phyloP scores from a whole-genome alignment of 1,139 yeast species.

The Suhomyces ambrosiae region DNA sequence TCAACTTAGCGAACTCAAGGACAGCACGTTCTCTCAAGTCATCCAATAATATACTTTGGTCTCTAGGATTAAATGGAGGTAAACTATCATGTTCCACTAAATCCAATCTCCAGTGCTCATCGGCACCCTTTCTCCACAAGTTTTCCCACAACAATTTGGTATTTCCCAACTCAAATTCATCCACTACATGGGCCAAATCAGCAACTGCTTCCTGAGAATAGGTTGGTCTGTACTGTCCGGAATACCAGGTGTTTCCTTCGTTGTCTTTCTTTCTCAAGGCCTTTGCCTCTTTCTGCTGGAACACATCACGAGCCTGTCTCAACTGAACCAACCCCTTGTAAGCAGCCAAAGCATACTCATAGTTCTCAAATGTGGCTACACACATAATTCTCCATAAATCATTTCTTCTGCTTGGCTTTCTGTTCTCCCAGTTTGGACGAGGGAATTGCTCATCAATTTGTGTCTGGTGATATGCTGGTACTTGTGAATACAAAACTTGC shows the following conservation, averaged over 20 bases:
- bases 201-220: conserved; percentile 92
- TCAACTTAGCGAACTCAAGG: conserved; percentile 32
- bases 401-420: conserved; percentile 74
- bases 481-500: conserved; percentile 86
- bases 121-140: conserved; percentile 83
- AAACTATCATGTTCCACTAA: conserved; percentile 60
- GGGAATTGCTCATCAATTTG: conserved; percentile 73
- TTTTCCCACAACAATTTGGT: conserved; percentile 77
- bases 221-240: conserved; percentile 87
- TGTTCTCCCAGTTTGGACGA: conserved; percentile 87
- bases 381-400: conserved; percentile 94
- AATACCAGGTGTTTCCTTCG: conserved; percentile 82
- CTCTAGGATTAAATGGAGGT: conserved; percentile 65
- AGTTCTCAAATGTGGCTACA: conserved; percentile 68
- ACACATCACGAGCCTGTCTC: conserved; percentile 69
- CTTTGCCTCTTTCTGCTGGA: conserved; percentile 61
- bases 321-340: conserved; percentile 75
- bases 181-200: conserved; percentile 73
- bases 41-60: conserved; percentile 63
- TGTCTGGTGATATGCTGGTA: conserved; percentile 68
- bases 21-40: conserved; percentile 52
- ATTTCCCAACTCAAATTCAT: conserved; percentile 53
- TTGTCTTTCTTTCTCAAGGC: conserved; percentile 70
- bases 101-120: conserved; percentile 59
- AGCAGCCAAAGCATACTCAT: conserved; percentile 71